Conservation (phyloP, 192 early-diverging fungal species). For the Entomortierella beljakovae region DNA sequence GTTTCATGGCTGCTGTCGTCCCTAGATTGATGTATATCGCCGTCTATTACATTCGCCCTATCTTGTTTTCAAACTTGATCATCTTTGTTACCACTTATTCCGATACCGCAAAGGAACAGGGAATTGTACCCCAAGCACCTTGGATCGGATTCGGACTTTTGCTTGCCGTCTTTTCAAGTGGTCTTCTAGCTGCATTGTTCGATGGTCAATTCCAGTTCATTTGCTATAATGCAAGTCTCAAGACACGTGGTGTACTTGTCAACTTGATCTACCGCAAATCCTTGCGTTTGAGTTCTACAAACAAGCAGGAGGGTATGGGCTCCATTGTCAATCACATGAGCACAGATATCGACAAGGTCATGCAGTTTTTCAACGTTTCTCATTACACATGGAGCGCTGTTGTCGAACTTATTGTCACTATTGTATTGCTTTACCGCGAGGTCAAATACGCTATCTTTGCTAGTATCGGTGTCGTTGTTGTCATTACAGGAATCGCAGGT, state of each 20-base stretch:
- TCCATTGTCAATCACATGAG: slow-evolving; percentile 73
- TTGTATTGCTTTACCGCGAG: slow-evolving; percentile 30
- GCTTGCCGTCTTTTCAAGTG: slow-evolving; percentile 23
- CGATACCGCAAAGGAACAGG: not conserved
- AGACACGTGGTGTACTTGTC: slow-evolving; percentile 61
- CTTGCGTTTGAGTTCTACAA: slow-evolving; percentile 61
- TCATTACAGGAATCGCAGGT: not conserved
- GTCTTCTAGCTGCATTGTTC: slow-evolving; percentile 22
- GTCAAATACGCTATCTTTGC: slow-evolving; percentile 48
- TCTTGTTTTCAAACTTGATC: slow-evolving; percentile 31
- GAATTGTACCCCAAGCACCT: not conserved
- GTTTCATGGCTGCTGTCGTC: slow-evolving; percentile 24
- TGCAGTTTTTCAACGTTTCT: slow-evolving; percentile 14
- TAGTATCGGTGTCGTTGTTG: slow-evolving; percentile 30
- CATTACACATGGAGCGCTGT: slow-evolving; percentile 40
- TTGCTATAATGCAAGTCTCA: slow-evolving; percentile 52
- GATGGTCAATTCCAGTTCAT: slow-evolving; percentile 42
- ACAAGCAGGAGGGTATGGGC: slow-evolving; percentile 69
- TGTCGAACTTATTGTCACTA: slow-evolving; percentile 29
- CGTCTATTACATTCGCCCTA: slow-evolving; percentile 14
- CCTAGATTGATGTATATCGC: slow-evolving; percentile 26
- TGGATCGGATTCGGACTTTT: slow-evolving; percentile 36
- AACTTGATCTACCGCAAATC: slow-evolving; percentile 70
- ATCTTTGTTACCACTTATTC: slow-evolving; percentile 26
- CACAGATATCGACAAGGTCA: slow-evolving; percentile 55